Evolutionary conservation across 768 basidiomycete genomes (phyloP).

Genomic region (Rossbeevera mucosa): DNA sequence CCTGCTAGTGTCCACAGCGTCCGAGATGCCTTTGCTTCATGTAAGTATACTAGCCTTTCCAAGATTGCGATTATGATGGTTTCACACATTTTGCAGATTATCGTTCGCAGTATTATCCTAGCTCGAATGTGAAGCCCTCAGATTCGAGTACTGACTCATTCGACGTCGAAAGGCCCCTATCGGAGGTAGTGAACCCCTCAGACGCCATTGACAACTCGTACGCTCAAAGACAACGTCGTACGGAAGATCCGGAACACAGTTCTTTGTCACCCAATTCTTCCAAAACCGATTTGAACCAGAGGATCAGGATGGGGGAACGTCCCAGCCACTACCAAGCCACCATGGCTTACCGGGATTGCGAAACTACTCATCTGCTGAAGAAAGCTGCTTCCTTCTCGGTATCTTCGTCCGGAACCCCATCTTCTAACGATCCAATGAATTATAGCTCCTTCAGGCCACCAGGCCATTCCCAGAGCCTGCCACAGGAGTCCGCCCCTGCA

Average conservation of each 20-base stretch:
- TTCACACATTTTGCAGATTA: conserved; percentile 43
- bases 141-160: conserved; percentile 38
- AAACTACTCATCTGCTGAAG: conserved; percentile 39
- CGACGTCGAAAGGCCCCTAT: conserved; percentile 28
- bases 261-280: conserved; percentile 9
- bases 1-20: conserved; percentile 48
- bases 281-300: conserved; percentile 16
- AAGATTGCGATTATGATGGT: neutral
- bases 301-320: conserved; percentile 12
- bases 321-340: neutral
- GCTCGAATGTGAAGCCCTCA: conserved; percentile 51
- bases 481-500: conserved; percentile 3
- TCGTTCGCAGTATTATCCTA: conserved; percentile 63
- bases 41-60: conserved; percentile 33
- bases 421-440: neutral
- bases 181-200: neutral
- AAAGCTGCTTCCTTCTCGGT: conserved; percentile 36
- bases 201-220: neutral
- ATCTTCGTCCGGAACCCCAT: conserved; percentile 3
- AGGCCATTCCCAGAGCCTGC: neutral
- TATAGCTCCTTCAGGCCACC: neutral
- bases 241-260: neutral
- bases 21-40: conserved; percentile 56
- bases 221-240: conserved; percentile 7
- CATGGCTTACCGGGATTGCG: conserved; percentile 1